Percentiles rank a stretch among this genome's conserved stretches.
These are phyloP conservation scores for Apophysomyces ossiformis DNA, from an alignment of 371 early-diverging fungal species.

Conservation along the genomic window DNA sequence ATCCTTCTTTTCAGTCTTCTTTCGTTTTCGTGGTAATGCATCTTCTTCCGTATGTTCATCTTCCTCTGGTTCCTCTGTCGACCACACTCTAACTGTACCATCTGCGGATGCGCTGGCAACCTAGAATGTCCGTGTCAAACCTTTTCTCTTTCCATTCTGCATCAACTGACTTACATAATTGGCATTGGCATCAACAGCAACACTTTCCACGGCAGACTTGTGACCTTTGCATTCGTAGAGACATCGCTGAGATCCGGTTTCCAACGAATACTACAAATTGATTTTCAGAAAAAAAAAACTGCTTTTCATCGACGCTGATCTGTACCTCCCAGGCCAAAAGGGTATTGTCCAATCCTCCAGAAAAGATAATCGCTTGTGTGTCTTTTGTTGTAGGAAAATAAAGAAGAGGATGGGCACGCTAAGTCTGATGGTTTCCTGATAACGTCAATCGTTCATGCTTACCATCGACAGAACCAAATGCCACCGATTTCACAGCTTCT, in stretches of 20 bases:
- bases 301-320: neutral
- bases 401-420: no score
- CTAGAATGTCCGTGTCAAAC: slow-evolving; percentile 29
- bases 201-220: slow-evolving; percentile 65
- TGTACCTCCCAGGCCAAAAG: slow-evolving; percentile 6
- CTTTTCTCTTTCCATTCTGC: neutral
- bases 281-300: neutral
- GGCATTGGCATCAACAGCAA: slow-evolving; percentile 51
- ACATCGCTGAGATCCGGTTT: slow-evolving; percentile 27
- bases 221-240: slow-evolving; percentile 84
- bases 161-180: slow-evolving; percentile 21
- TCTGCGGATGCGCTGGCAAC: slow-evolving; percentile 87
- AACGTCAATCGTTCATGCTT: neutral
- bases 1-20: slow-evolving; percentile 51
- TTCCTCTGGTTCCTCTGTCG: slow-evolving; percentile 57
- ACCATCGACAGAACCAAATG: slow-evolving; percentile 41
- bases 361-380: neutral
- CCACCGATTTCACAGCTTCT: slow-evolving; percentile 71
- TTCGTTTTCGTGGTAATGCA: slow-evolving; percentile 53
- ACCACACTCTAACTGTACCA: slow-evolving; percentile 80
- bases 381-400: neutral
- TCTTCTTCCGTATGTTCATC: slow-evolving; percentile 63
- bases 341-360: neutral
- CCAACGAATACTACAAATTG: slow-evolving; percentile 21
- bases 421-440: no score